Conservation (phyloP, 129 eudicot genomes). For the Flaveria trinervia region DNA sequence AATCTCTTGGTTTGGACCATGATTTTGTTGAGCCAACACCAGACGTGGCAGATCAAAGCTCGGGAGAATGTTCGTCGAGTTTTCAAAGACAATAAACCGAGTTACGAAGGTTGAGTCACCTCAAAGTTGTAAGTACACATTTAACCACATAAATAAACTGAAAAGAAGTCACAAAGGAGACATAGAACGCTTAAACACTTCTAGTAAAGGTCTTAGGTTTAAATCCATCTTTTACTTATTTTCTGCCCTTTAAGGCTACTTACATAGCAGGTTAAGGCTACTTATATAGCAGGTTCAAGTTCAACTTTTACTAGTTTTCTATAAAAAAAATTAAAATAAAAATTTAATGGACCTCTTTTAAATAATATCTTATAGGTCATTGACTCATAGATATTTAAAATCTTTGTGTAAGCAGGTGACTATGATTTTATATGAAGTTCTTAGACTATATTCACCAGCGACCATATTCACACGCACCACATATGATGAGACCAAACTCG, state of each 20-base stretch:
- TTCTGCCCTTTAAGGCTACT: too few species aligned
- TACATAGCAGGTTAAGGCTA: too few species aligned
- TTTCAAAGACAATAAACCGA: constrained; percentile 50
- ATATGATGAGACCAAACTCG: constrained; percentile 39
- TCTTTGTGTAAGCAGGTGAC: constrained; percentile 36
- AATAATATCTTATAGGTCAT: not conserved
- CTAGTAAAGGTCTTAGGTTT: not conserved
- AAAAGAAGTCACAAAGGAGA: too few species aligned
- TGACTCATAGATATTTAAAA: not conserved
- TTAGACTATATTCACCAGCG: constrained; percentile 54
- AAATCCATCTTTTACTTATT: not conserved
- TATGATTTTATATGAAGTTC: constrained; percentile 51
- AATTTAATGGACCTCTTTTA: too few species aligned
- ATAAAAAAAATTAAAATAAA: too few species aligned
- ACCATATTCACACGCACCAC: constrained; percentile 37
- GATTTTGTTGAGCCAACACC: constrained; percentile 62
- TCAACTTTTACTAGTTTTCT: not conserved
- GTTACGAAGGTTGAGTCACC: constrained; percentile 53
- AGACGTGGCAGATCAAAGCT: constrained; percentile 60
- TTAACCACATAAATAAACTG: not conserved
- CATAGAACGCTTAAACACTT: not conserved
- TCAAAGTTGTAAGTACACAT: constrained; percentile 55
- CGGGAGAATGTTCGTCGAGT: constrained; percentile 53
- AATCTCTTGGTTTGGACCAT: constrained; percentile 67
- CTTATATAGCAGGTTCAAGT: too few species aligned